Evolutionary conservation across 306 rosid species (phyloP), one percentile per base, ranked within the genome.

Genomic region (Acacia melanoxylon): DNA sequence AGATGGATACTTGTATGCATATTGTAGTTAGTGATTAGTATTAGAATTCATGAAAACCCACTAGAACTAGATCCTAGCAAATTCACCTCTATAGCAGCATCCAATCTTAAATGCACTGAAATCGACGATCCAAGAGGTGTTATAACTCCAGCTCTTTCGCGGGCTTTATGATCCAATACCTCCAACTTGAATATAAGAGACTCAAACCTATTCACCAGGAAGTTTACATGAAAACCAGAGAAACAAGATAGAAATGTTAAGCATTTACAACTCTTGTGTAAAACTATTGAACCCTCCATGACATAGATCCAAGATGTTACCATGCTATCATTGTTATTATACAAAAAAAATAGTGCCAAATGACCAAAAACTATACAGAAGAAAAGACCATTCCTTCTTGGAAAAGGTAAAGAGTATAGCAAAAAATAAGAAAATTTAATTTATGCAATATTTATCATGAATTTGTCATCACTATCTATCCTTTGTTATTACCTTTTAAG

Each of bases 81-180:
- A 59, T 61, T 82, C 78, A 93, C 99, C 99, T 95, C 99, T 65
- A 84, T 79, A 86, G 96, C 98, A 72, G 88, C 88, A 88, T 95
- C 98, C 63, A 71, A 86, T 77, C 92, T 94, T 63, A 95, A 90
- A 79, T 84, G 92, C 75, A 93, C 91, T 76, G 92, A 93, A 84
- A 93, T 87, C 19, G 97, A 97, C 11, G 94, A 87, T 79, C 98
- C 98, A 73, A 95, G 98, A 62, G 98, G 97, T 68, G 93, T 87
- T 84, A 92, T 90, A 74, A 93, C 89, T 80, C 98, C 97, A 71
- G 97, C 94, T 85, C 98, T 95, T 89, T 95, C 99, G 54, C 99
- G 92, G 69, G 96, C 98, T 88, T 93, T 95, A 79, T 92, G 99
- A 85, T 95, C 99, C 93, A 92, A 86, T 70, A 93, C 96, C 89